phyloP scores from a whole-genome alignment of 2,329 filamentous ascomycete genomes.

The Juglanconis oblonga region DNA sequence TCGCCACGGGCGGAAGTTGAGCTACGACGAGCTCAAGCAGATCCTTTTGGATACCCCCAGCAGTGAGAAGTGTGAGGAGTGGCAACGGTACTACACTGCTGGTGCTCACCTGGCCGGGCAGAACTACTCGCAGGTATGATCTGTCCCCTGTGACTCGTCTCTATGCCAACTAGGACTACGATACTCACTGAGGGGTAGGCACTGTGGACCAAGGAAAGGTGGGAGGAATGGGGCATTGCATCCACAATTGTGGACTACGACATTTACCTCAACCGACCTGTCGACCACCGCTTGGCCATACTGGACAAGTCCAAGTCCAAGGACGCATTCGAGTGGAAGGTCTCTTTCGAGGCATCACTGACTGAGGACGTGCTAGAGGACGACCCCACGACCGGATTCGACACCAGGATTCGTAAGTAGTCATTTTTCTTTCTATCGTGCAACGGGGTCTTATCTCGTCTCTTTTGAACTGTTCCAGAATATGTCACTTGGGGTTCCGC shows the following conservation, averaged over 20 bases:
- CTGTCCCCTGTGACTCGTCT: not conserved
- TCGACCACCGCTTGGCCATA: conserved; percentile 66
- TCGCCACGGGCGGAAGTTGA: conserved; percentile 30
- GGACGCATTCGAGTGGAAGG: conserved; percentile 46
- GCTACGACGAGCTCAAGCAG: conserved; percentile 49
- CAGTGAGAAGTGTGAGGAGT: conserved; percentile 59
- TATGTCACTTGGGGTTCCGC: too few relatives aligned
- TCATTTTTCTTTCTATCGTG: too few relatives aligned
- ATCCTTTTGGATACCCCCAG: conserved; percentile 59
- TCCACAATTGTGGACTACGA: conserved; percentile 68
- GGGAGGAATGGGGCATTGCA: conserved; percentile 68
- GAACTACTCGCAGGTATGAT: conserved; percentile 65
- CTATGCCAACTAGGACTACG: too few relatives aligned
- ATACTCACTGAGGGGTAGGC: conserved; percentile 40
- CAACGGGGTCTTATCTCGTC: too few relatives aligned
- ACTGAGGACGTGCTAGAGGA: conserved; percentile 82
- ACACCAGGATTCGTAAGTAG: conserved; percentile 58
- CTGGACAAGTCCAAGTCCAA: conserved; percentile 44
- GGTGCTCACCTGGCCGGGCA: conserved; percentile 75
- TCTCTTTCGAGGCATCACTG: conserved; percentile 76
- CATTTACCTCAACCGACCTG: conserved; percentile 74
- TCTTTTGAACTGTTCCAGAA: too few relatives aligned
- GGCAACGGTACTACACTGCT: conserved; percentile 75
- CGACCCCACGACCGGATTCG: conserved; percentile 72
- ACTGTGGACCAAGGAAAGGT: conserved; percentile 70